Evolutionary conservation across 1,284 basidiomycete genomes (phyloP).

Genomic region (Exobasidium rhododendri): DNA sequence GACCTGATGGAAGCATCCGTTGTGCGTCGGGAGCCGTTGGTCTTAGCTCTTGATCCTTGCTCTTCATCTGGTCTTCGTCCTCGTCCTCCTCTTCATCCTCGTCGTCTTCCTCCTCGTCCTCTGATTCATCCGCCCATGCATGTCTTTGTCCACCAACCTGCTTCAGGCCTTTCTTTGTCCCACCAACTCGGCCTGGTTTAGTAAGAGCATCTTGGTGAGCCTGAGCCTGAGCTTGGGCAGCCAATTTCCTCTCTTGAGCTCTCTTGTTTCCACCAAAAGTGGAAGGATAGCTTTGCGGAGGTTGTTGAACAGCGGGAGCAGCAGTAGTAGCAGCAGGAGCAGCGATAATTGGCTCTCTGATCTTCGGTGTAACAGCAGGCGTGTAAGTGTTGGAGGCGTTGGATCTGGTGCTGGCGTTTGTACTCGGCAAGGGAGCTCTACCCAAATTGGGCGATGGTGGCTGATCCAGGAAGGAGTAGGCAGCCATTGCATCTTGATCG

Average conservation of each 20-base stretch:
- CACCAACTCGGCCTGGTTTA: slow-evolving; percentile 32
- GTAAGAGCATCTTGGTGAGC: slow-evolving; percentile 43
- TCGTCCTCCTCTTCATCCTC: slow-evolving; percentile 34
- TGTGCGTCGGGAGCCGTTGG: background rate
- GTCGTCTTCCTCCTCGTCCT: slow-evolving; percentile 49
- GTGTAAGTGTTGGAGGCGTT: slow-evolving; percentile 1
- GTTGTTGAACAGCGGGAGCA: slow-evolving; percentile 11
- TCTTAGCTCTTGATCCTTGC: background rate
- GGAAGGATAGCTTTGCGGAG: slow-evolving; percentile 30
- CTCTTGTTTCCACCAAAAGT: slow-evolving; percentile 46
- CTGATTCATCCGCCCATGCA: slow-evolving; percentile 26
- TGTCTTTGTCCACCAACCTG: slow-evolving; percentile 33
- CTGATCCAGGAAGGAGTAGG: slow-evolving; percentile 45
- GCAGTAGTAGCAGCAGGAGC: slow-evolving; percentile 19
- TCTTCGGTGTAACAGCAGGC: background rate
- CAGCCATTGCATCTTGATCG: slow-evolving; percentile 41
- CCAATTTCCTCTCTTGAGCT: slow-evolving; percentile 39
- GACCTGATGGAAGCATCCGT: background rate
- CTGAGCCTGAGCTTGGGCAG: slow-evolving; percentile 41
- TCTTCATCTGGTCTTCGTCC: slow-evolving; percentile 8
- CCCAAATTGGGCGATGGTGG: slow-evolving; percentile 32
- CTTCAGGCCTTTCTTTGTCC: slow-evolving; percentile 22
- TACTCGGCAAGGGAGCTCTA: background rate
- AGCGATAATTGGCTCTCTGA: slow-evolving; percentile 12
- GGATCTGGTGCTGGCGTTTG: slow-evolving; percentile 9